Conservation (phyloP, 305 asterid genomes). For the Plantago coronopus region DNA sequence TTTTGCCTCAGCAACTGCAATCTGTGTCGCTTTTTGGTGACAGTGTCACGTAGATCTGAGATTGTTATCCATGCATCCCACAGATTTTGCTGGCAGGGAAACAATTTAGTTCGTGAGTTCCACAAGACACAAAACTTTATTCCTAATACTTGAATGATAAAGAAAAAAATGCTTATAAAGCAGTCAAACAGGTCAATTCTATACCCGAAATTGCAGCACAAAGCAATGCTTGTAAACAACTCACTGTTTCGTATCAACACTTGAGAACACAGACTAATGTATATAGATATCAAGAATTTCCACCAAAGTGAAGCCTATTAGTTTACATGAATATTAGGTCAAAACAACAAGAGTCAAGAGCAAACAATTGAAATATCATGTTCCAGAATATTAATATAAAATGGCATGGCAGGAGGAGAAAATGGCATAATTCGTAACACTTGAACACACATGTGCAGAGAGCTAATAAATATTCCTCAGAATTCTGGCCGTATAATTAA, state of each 20-base stretch:
- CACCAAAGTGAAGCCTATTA: slow-evolving; percentile 8
- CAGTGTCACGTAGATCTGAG: slow-evolving; percentile 73
- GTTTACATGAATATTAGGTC: neutral
- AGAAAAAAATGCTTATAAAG: neutral
- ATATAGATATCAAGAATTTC: neutral
- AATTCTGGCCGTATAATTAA: neutral
- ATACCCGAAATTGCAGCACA: slow-evolving; percentile 7
- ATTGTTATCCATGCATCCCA: slow-evolving; percentile 95
- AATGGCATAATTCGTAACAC: neutral
- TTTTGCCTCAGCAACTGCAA: slow-evolving; percentile 82
- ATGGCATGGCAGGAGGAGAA: neutral
- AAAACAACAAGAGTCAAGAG: neutral
- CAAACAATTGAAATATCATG: neutral
- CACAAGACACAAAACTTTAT: slow-evolving; percentile 3
- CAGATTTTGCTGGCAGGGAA: slow-evolving; percentile 55
- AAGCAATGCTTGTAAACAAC: slow-evolving; percentile 7
- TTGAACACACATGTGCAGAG: neutral
- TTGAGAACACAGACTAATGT: neutral
- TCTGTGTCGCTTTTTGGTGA: slow-evolving; percentile 82
- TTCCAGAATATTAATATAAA: neutral
- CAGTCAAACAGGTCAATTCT: slow-evolving; percentile 4
- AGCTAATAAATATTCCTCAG: neutral
- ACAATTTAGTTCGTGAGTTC: slow-evolving; percentile 12
- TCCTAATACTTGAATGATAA: slow-evolving; percentile 2
- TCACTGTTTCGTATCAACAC: neutral